Conservation (phyloP, 1,139 yeast species). For the Candida sanyaensis region DNA sequence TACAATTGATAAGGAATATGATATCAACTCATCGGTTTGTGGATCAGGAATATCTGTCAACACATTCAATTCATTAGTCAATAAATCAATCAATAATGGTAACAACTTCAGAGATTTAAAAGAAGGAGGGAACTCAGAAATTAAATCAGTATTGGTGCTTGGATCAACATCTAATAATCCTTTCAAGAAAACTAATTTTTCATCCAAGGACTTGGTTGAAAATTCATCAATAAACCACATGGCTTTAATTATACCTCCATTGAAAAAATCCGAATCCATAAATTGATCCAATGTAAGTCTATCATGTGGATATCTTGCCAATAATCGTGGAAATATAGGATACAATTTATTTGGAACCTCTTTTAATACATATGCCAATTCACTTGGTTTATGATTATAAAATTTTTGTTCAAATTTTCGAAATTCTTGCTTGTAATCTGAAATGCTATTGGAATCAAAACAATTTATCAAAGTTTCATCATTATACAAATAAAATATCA, state of each 20-base stretch:
- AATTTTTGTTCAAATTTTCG: slow-evolving; percentile 40
- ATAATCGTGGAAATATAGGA: slow-evolving; percentile 33
- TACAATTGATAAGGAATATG: slow-evolving; percentile 57
- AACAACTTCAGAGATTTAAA: slow-evolving; percentile 73
- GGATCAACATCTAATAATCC: slow-evolving; percentile 49
- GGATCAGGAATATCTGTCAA: slow-evolving; percentile 18
- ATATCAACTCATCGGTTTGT: slow-evolving; percentile 42
- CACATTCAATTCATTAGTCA: slow-evolving; percentile 35
- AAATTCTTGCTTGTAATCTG: slow-evolving; percentile 52
- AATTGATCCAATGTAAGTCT: slow-evolving; percentile 52
- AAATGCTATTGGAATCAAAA: slow-evolving; percentile 46
- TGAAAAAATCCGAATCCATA: slow-evolving; percentile 58
- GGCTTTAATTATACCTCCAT: slow-evolving; percentile 81
- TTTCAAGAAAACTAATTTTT: slow-evolving; percentile 66
- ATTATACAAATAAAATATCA: slow-evolving; percentile 67
- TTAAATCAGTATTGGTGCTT: slow-evolving; percentile 30
- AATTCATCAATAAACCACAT: slow-evolving; percentile 84
- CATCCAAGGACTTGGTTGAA: slow-evolving; percentile 69
- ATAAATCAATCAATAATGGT: slow-evolving; percentile 60
- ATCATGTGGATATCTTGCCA: slow-evolving; percentile 47
- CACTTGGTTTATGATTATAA: slow-evolving; percentile 45
- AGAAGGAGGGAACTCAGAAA: slow-evolving; percentile 69
- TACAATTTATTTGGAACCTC: slow-evolving; percentile 37
- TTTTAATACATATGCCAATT: slow-evolving; percentile 50
- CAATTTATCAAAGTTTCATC: slow-evolving; percentile 49